A percentile compares a stretch with the other conserved stretches of the same genome.
These are phyloP conservation scores for Striga hermonthica DNA, from an alignment of 305 asterid genomes.

Conservation along the genomic window DNA sequence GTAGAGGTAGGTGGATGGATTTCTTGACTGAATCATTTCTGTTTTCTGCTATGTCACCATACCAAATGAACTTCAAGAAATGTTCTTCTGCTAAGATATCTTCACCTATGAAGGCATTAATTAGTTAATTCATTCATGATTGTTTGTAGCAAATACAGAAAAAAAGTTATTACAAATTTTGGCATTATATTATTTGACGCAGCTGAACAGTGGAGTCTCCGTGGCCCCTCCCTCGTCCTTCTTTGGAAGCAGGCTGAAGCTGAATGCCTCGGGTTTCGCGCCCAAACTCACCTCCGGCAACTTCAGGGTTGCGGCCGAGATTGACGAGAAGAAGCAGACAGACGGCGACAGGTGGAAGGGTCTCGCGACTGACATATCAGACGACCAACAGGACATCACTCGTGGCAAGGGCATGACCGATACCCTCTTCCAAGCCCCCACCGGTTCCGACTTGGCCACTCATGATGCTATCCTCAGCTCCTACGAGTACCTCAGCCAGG, in stretches of 20 bases:
- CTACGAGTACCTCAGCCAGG: constrained; percentile 72
- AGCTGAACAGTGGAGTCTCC: constrained; percentile 32
- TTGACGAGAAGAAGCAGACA: constrained; percentile 37
- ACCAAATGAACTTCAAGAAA: no score
- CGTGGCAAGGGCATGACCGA: constrained; percentile 74
- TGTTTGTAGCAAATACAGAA: no score
- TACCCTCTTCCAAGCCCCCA: constrained; percentile 69
- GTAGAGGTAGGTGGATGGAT: no score
- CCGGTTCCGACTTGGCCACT: constrained; percentile 56
- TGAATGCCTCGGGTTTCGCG: constrained; percentile 4
- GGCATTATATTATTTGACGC: no score
- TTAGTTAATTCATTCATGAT: no score
- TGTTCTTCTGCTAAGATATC: no score
- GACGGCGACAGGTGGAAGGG: constrained; percentile 56
- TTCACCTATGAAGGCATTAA: no score
- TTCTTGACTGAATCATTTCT: no score
- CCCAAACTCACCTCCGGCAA: constrained; percentile 32
- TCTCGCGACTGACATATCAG: constrained; percentile 48
- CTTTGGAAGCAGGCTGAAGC: constrained; percentile 38
- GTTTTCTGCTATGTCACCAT: no score
- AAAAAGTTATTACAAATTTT: no score
- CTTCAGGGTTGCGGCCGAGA: constrained; percentile 36
- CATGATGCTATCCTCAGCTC: constrained; percentile 63
- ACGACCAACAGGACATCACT: constrained; percentile 73
- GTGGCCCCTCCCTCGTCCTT: constrained; percentile 42